Evolutionary conservation across 1,284 basidiomycete genomes (phyloP).

Genomic region (Pulchroboletus neoregius): DNA sequence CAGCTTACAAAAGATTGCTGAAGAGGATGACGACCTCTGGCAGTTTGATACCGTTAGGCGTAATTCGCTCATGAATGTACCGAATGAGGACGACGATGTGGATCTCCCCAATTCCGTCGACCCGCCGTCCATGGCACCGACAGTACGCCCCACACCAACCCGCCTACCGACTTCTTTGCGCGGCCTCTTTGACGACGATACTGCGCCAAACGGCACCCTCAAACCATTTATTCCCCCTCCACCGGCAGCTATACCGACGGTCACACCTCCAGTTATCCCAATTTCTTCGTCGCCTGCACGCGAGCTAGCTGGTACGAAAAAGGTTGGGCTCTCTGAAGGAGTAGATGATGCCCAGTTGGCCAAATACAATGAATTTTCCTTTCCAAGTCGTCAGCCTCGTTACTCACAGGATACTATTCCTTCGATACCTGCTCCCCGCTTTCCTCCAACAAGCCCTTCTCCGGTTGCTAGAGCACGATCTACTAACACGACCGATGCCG

Average conservation of each 20-base stretch:
- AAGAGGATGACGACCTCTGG: slow-evolving; percentile 57
- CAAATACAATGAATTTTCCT: slow-evolving; percentile 52
- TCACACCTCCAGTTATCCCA: slow-evolving; percentile 29
- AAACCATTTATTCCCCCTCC: slow-evolving; percentile 34
- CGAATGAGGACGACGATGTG: slow-evolving; percentile 19
- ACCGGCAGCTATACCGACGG: slow-evolving; percentile 31
- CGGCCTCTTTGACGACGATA: slow-evolving; percentile 60
- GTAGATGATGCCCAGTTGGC: slow-evolving; percentile 42
- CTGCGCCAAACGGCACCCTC: slow-evolving; percentile 39
- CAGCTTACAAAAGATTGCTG: slow-evolving; percentile 33
- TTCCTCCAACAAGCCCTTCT: slow-evolving; percentile 30
- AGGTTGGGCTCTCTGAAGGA: slow-evolving; percentile 17
- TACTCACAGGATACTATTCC: slow-evolving; percentile 49
- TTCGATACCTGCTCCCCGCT: slow-evolving; percentile 34
- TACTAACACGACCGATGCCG: slow-evolving; percentile 44
- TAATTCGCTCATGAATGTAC: slow-evolving; percentile 29
- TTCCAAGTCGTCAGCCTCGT: slow-evolving; percentile 38
- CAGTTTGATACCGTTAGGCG: slow-evolving; percentile 73
- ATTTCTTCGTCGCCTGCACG: slow-evolving; percentile 28
- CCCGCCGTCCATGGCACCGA: slow-evolving; percentile 36
- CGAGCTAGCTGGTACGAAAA: slow-evolving; percentile 22
- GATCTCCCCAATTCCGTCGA: slow-evolving; percentile 29
- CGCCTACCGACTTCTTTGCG: slow-evolving; percentile 69
- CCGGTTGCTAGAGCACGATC: slow-evolving; percentile 48
- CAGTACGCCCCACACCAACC: slow-evolving; percentile 44